phyloP scores from a whole-genome alignment of 176 grass and related monocot genomes.

The Avena atlantica region DNA sequence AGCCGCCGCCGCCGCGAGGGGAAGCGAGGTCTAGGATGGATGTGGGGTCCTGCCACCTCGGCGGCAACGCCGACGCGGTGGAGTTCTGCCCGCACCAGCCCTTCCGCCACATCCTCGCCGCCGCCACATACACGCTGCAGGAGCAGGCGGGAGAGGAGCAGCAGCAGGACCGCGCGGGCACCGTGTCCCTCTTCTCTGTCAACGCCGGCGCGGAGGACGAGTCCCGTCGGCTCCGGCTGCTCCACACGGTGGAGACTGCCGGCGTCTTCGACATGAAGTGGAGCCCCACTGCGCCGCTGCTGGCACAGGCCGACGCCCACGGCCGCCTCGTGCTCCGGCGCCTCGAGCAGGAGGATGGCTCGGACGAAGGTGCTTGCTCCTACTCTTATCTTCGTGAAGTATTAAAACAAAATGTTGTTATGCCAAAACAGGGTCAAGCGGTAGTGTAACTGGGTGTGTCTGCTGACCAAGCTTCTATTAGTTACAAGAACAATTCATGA shows the following conservation, averaged over 20 bases:
- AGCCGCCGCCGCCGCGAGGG: neutral
- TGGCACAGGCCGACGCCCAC: conserved; percentile 87
- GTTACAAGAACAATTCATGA: neutral
- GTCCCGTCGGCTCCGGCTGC: conserved; percentile 49
- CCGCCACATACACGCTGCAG: conserved; percentile 89
- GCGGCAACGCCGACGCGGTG: conserved; percentile 84
- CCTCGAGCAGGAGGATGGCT: conserved; percentile 50
- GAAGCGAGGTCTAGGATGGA: conserved; percentile 54
- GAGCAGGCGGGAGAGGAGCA: conserved; percentile 61
- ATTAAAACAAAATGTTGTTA: neutral
- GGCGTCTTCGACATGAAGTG: conserved; percentile 94
- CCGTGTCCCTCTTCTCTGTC: conserved; percentile 67
- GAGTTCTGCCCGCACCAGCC: conserved; percentile 79
- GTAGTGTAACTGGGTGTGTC: neutral
- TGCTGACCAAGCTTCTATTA: neutral
- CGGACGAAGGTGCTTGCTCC: conserved; percentile 33
- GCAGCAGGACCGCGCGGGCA: conserved; percentile 63
- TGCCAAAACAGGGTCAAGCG: neutral
- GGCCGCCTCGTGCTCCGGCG: conserved; percentile 60
- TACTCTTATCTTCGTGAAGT: neutral
- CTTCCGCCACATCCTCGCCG: conserved; percentile 69
- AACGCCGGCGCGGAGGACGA: conserved; percentile 34
- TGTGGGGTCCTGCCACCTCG: conserved; percentile 69
- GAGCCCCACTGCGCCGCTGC: conserved; percentile 64
- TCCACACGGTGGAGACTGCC: conserved; percentile 60